Evolutionary conservation across 306 rosid species (phyloP).

Genomic region (Nissolia schottii): DNA sequence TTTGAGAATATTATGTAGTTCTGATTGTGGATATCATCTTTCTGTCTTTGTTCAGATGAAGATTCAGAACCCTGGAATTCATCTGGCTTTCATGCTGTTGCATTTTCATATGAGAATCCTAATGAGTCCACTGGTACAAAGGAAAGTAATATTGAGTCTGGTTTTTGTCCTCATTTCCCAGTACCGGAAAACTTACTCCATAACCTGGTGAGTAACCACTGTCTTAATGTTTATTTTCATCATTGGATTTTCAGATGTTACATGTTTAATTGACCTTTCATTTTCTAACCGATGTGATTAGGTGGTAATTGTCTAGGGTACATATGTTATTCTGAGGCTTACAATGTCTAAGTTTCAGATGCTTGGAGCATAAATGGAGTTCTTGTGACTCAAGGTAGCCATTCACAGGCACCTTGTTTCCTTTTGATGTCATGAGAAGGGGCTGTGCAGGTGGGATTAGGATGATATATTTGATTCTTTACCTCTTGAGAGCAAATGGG

Average conservation of each 20-base stretch:
- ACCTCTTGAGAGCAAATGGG: constrained; percentile 51
- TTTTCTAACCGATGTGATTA: constrained; percentile 52
- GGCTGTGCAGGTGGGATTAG: constrained; percentile 95
- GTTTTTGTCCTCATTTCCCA: constrained; percentile 59
- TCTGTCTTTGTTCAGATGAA: constrained; percentile 42
- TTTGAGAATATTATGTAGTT: constrained; percentile 6
- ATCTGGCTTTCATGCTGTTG: constrained; percentile 53
- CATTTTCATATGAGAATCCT: constrained; percentile 57
- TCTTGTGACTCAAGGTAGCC: constrained; percentile 79
- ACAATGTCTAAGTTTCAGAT: constrained; percentile 98
- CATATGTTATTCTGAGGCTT: constrained; percentile 94
- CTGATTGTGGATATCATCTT: constrained; percentile 28
- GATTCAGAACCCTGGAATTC: constrained; percentile 25
- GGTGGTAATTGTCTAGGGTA: constrained; percentile 75
- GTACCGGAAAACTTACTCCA: constrained; percentile 65
- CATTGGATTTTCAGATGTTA: constrained; percentile 26
- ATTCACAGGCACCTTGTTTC: constrained; percentile 64
- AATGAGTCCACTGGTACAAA: constrained; percentile 33
- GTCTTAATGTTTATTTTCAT: background rate
- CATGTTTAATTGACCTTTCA: constrained; percentile 35
- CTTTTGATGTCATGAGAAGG: constrained; percentile 66
- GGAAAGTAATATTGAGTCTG: constrained; percentile 35
- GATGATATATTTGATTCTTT: constrained; percentile 65
- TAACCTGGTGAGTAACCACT: constrained; percentile 59
- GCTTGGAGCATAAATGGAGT: constrained; percentile 76